Conservation (phyloP, 108 stramenopile genomes). For the Cylindrotheca fusiformis region DNA sequence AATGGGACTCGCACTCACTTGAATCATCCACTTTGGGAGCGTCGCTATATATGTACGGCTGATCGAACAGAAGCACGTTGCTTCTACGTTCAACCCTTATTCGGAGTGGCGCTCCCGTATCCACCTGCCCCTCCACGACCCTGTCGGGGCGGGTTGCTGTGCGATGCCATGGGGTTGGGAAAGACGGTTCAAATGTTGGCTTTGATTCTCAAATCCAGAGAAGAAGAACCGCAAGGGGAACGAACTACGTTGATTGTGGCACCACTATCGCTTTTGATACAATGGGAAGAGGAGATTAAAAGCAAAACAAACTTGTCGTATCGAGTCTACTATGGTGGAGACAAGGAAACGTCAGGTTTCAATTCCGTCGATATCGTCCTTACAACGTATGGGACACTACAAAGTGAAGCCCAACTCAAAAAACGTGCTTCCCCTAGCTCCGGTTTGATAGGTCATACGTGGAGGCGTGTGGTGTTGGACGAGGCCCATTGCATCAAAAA, state of each 20-base stretch:
- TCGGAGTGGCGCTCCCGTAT: conserved; percentile 46
- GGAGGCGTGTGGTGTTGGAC: conserved; percentile 78
- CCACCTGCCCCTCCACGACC: conserved; percentile 69
- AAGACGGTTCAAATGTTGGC: conserved; percentile 81
- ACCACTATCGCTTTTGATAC: conserved; percentile 70
- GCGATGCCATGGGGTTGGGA: conserved; percentile 75
- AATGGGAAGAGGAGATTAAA: conserved; percentile 84
- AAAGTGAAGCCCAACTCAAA: conserved; percentile 15
- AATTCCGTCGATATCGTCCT: conserved; percentile 71
- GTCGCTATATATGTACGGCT: conserved; percentile 52
- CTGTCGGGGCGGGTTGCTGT: conserved; percentile 77
- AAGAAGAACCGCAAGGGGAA: conserved; percentile 33
- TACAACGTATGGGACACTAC: conserved; percentile 64
- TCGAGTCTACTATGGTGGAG: conserved; percentile 59
- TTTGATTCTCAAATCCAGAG: conserved; percentile 34
- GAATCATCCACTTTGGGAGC: conserved; percentile 76
- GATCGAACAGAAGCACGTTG: conserved; percentile 32
- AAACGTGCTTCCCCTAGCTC: not conserved
- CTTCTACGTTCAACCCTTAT: conserved; percentile 79
- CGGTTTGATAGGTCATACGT: conserved; percentile 33
- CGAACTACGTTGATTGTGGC: conserved; percentile 74
- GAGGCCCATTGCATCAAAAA: conserved; percentile 84
- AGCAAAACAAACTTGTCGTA: conserved; percentile 68
- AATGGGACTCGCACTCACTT: conserved; percentile 3
- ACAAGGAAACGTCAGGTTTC: conserved; percentile 33